A percentile compares a stretch with the other conserved stretches of the same genome.
Conservation (phyloP, 164 flowering plant genomes). For the Macadamia integrifolia region DNA sequence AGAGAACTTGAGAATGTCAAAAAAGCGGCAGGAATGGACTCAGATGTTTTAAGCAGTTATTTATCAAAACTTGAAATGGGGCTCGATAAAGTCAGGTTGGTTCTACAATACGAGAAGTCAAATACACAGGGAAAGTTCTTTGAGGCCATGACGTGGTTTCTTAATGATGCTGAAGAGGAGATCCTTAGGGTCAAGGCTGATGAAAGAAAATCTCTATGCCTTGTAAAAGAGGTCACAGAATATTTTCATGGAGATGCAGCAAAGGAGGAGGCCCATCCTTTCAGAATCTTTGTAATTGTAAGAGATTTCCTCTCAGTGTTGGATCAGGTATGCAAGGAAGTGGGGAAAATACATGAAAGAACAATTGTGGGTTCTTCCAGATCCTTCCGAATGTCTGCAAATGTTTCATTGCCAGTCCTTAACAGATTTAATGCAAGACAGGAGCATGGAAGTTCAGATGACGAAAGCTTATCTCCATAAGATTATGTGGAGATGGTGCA, state of each 20-base stretch:
- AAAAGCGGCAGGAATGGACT: conserved; percentile 88
- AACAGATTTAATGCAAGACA: conserved; percentile 49
- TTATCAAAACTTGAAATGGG: conserved; percentile 82
- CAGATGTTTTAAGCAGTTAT: conserved; percentile 73
- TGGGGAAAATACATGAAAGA: conserved; percentile 62
- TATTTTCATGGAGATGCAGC: conserved; percentile 90
- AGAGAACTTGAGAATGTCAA: conserved; percentile 76
- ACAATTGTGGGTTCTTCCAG: conserved; percentile 65
- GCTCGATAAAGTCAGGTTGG: conserved; percentile 60
- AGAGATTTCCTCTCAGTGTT: conserved; percentile 76
- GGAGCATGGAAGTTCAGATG: conserved; percentile 58
- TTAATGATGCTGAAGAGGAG: conserved; percentile 65
- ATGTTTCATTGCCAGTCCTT: conserved; percentile 77
- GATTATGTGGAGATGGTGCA: conserved; percentile 1
- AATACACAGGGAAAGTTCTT: conserved; percentile 59
- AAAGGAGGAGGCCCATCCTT: conserved; percentile 93
- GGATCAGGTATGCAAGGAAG: conserved; percentile 94
- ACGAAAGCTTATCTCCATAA: conserved; percentile 58
- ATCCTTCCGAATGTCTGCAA: conserved; percentile 72
- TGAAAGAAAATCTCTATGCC: conserved; percentile 56
- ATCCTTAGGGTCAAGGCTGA: conserved; percentile 54
- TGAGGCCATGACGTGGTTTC: conserved; percentile 57
- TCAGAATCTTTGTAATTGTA: conserved; percentile 86
- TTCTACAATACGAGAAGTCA: conserved; percentile 54
- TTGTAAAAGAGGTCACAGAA: conserved; percentile 81